phyloP scores from a whole-genome alignment of 768 basidiomycete species.

The Agrocybe praecox region DNA sequence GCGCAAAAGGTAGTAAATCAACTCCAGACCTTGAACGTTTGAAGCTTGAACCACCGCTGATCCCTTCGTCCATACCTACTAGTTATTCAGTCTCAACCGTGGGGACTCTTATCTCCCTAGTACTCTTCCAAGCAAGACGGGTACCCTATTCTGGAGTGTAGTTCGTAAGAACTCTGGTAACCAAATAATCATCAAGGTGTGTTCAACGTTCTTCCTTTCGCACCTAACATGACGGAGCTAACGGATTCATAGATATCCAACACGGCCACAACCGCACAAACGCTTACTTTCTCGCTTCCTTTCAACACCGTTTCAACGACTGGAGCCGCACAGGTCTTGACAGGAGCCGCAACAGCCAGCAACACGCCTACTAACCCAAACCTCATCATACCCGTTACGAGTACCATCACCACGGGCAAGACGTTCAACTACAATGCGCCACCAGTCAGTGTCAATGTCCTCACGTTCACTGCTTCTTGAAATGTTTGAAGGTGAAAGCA shows the following conservation, averaged over 20 bases:
- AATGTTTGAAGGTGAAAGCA: neutral
- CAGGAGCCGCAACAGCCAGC: slow-evolving; percentile 49
- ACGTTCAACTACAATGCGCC: slow-evolving; percentile 59
- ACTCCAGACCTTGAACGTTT: neutral
- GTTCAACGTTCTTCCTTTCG: slow-evolving; percentile 49
- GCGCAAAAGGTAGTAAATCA: slow-evolving; percentile 52
- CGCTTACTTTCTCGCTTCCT: slow-evolving; percentile 55
- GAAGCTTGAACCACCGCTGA: no score
- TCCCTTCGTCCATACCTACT: slow-evolving; percentile 40
- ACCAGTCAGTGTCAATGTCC: slow-evolving; percentile 43
- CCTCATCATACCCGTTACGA: slow-evolving; percentile 47
- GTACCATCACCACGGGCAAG: slow-evolving; percentile 48
- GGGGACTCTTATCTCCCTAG: slow-evolving; percentile 68
- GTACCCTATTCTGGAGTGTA: slow-evolving; percentile 67
- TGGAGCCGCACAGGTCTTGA: slow-evolving; percentile 52
- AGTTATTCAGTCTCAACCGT: slow-evolving; percentile 66
- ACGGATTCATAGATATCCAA: slow-evolving; percentile 51
- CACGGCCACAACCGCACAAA: slow-evolving; percentile 38
- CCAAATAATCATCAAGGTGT: slow-evolving; percentile 62
- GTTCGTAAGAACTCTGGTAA: slow-evolving; percentile 37
- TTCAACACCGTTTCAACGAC: slow-evolving; percentile 46
- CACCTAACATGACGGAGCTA: slow-evolving; percentile 38
- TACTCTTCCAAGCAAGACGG: slow-evolving; percentile 49
- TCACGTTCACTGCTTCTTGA: slow-evolving; percentile 33
- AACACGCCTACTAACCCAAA: slow-evolving; percentile 58